Base-by-base conservation (phyloP, 441 rosid species). In the Omphalea diandra region DNA sequence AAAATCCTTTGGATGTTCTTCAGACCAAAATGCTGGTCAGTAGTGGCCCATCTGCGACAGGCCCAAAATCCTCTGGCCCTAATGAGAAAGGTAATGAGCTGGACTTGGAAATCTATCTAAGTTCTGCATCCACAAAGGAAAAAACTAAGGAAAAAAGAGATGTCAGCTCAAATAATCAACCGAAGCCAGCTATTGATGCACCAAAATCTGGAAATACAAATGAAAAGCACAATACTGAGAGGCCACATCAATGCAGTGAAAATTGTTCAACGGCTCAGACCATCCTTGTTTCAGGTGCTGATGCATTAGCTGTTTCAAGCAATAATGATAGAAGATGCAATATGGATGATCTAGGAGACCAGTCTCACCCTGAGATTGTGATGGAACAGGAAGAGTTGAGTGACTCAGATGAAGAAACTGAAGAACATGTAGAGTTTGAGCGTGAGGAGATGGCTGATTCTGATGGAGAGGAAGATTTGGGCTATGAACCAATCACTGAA, bases 351-450 rank as follows among this genome's bases (percentile, higher is more conserved):
- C 3, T 47, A 33, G 75, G 69, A 20, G 89, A 88, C 67, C 85
- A 75, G 56, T 85, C 98, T 74, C 88, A 85, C 77, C 88, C 85
- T 3, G 99, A 79, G 70, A 95, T 95, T 78, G 91, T 95, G 78
- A 95, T 95, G 98, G 99, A 95, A 78, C 93, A 89, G 75, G 99
- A 95, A 83, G 98, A 95, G 84, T 83, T 95, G 75, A 95, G 99
- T 67, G 99, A 92, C 78, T 90, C 99, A 44, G 98, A 92, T 44
- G 99, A 95, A 78, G 98, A 90, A 36, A 71, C 84, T 58, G 99
- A 90, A 84, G 96, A 95, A 76, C 80, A 92, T 77, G 98, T 95
- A 18, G 96, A 92, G 83, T 95, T 95, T 83, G 99, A 92, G 81
- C 83, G 96, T 50, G 99, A 95, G 87, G 99, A 95, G 82, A 95